A percentile compares a stretch with the other conserved stretches of the same genome.
phyloP scores from a whole-genome alignment of 257 asterid genomes.

The Solanum rostratum region DNA sequence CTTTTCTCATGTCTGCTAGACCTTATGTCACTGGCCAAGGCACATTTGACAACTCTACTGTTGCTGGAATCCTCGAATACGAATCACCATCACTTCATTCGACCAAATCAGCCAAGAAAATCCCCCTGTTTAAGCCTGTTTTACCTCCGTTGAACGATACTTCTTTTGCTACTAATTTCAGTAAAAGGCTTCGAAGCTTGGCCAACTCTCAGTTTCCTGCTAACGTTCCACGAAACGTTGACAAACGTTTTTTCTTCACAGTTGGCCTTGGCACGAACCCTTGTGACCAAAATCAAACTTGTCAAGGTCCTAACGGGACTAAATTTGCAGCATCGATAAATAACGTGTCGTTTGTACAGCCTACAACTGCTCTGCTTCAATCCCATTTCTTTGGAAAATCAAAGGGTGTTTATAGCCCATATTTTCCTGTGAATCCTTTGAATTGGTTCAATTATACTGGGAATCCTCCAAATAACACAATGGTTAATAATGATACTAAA shows the following conservation, averaged over 20 bases:
- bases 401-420: slow-evolving; percentile 11
- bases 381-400: slow-evolving; percentile 15
- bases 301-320: slow-evolving; percentile 41
- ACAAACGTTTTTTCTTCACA: slow-evolving; percentile 24
- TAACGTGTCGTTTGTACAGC: slow-evolving; percentile 34
- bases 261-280: slow-evolving; percentile 35
- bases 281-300: slow-evolving; percentile 14
- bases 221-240: slow-evolving; percentile 25
- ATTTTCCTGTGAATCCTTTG: slow-evolving; percentile 8
- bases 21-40: slow-evolving; percentile 34
- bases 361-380: slow-evolving; percentile 29
- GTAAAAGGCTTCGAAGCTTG: slow-evolving; percentile 10
- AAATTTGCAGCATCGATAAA: slow-evolving; percentile 29
- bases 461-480: slow-evolving; percentile 14
- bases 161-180: slow-evolving; percentile 13
- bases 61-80: slow-evolving; percentile 36
- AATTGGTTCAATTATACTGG: slow-evolving; percentile 16
- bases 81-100: background rate
- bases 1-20: slow-evolving; percentile 20
- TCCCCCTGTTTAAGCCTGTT: slow-evolving; percentile 9
- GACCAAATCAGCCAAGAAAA: background rate
- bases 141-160: slow-evolving; percentile 34
- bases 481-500: slow-evolving; percentile 13
- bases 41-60: slow-evolving; percentile 38
- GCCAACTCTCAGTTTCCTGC: slow-evolving; percentile 4